Evolutionary conservation across 805 yeast species (phyloP), one percentile per base, ranked within the genome.

Genomic region (Metschnikowia cubensis): DNA sequence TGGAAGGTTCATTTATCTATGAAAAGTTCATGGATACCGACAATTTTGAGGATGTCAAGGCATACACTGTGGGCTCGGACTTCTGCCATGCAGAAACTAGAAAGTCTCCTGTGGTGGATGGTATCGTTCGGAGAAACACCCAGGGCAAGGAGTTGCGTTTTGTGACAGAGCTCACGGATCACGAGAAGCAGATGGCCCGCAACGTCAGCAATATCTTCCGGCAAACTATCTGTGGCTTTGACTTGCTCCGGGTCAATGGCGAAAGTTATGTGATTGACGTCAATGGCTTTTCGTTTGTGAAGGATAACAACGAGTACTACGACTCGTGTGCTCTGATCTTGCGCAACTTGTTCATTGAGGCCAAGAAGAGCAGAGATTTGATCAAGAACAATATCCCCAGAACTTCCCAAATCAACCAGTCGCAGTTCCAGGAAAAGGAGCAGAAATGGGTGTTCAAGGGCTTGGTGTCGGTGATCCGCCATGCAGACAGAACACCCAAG

Each of bases 41-140:
- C 67, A 94, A 94, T 65, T 91, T 90, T 62, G 99, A 94, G 70
- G 99, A 94, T 68, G 99, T 94, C 54, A 94, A 94, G 70, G 98
- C 98, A 0, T 94, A 94, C 67, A 94, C 99, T 1, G 98, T 94
- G 3, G 98, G 99, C 1, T 82, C 85, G 2, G 73, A 73, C 17
- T 94, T 80, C 63, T 94, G 99, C 65, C 99, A 94, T 67, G 99
- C 99, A 0, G 99, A 94, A 65, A 94, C 99, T 1, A 80, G 99
- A 62, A 94, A 94, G 67, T 89, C 97, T 0, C 99, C 99, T 0
- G 99, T 94, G 3, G 99, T 94, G n/a, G 99, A 94, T 70, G 99
- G 99, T 42, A 88, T 94, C 50, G 99, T 94, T 22, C 80, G 97
- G 62, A 81, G 99, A 66, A 94, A 94, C 64, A 91, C 98, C 1